Evolutionary conservation across 1,139 yeast species (phyloP).

Genomic region (Blastobotrys aristatus): DNA sequence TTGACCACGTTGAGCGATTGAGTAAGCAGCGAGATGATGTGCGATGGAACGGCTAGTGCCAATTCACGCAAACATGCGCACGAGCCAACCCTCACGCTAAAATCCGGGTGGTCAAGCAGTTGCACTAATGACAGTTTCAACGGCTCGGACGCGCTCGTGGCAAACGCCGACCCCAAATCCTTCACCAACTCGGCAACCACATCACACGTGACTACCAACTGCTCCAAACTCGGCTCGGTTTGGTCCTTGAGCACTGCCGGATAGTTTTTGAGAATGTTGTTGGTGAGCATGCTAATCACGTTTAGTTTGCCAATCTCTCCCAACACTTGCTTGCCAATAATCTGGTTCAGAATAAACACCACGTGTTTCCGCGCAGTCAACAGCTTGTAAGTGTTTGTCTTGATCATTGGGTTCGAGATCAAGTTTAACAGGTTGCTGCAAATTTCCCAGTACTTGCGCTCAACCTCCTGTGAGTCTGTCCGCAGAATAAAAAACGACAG

Average conservation of each 20-base stretch:
- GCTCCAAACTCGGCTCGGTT: conserved; percentile 25
- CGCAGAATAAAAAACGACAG: conserved; percentile 25
- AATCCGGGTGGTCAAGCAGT: conserved; percentile 20
- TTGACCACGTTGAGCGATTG: conserved; percentile 25
- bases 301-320: conserved; percentile 34
- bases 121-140: conserved; percentile 22
- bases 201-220: conserved; percentile 27
- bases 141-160: conserved; percentile 24
- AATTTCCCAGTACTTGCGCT: conserved; percentile 26
- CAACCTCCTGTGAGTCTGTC: conserved; percentile 24
- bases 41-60: conserved; percentile 26
- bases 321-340: conserved; percentile 28
- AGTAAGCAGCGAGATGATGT: conserved; percentile 27
- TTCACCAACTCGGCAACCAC: conserved; percentile 27
- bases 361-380: conserved; percentile 29
- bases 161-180: conserved; percentile 33
- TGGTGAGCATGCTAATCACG: conserved; percentile 27
- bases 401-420: conserved; percentile 20
- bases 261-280: conserved; percentile 29
- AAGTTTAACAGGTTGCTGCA: conserved; percentile 25
- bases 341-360: conserved; percentile 27
- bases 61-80: conserved; percentile 24
- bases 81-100: conserved; percentile 21
- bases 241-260: conserved; percentile 24
- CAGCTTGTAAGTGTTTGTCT: conserved; percentile 21